Conservation (phyloP, 148 eudicot genomes). For the Tetragonia tetragonoides region DNA sequence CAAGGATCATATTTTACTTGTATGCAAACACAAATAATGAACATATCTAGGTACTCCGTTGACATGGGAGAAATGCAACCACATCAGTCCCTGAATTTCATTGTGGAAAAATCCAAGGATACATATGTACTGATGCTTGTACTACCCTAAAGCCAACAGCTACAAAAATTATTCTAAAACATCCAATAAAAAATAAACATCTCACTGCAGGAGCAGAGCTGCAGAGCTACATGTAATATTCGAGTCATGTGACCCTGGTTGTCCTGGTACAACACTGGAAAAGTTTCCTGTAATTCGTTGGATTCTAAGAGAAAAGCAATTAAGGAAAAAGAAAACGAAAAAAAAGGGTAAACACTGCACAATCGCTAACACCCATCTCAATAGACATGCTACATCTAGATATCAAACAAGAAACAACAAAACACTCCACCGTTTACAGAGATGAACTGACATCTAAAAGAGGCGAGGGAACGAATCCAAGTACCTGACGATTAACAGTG, state of each 20-base stretch:
- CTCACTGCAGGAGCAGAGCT: too few relatives aligned
- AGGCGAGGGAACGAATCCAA: neutral
- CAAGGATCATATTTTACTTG: neutral
- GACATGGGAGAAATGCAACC: neutral
- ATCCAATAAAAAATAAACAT: neutral
- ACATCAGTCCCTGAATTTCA: neutral
- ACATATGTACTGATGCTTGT: neutral
- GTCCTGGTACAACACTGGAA: too few relatives aligned
- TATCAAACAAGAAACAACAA: neutral
- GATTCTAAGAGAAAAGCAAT: neutral
- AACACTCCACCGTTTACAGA: neutral
- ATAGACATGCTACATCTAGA: neutral
- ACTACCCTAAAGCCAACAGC: neutral
- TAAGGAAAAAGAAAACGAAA: neutral
- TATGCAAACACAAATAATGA: neutral
- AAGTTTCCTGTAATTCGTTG: too few relatives aligned
- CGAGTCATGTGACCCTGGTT: too few relatives aligned
- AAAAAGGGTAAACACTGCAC: neutral
- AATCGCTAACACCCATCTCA: neutral
- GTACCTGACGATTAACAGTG: constrained; percentile 96
- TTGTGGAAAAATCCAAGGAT: neutral
- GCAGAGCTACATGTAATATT: too few relatives aligned
- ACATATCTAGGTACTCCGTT: neutral
- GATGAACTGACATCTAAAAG: neutral
- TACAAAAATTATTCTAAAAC: neutral